Percentiles rank a stretch among this genome's conserved stretches.
phyloP scores from a whole-genome alignment of 2,329 filamentous ascomycete genomes.

The Cryphonectria nitschkei region DNA sequence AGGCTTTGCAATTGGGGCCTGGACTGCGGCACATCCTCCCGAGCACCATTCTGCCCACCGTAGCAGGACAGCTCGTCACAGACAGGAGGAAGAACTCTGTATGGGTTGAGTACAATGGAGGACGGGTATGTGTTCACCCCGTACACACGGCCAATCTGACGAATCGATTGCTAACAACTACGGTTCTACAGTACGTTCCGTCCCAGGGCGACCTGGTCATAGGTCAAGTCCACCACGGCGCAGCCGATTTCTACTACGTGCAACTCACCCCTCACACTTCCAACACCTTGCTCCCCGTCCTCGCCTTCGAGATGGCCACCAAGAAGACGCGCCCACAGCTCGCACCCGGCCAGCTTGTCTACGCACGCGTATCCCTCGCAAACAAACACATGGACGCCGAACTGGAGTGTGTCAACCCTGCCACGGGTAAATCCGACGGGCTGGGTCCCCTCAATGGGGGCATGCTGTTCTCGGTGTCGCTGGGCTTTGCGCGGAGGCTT shows the following conservation, averaged over 20 bases:
- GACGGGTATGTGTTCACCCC: constrained; percentile 58
- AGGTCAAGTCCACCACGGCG: constrained; percentile 77
- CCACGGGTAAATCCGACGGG: constrained; percentile 87
- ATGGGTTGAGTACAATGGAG: constrained; percentile 73
- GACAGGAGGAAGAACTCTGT: constrained; percentile 76
- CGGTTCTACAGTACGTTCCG: constrained; percentile 69
- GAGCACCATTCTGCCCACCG: constrained; percentile 69
- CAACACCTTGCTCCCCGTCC: constrained; percentile 74
- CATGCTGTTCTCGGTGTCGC: constrained; percentile 82
- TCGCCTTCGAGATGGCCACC: constrained; percentile 90
- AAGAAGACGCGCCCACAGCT: constrained; percentile 90
- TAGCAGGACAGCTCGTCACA: constrained; percentile 68
- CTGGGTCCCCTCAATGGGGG: constrained; percentile 82
- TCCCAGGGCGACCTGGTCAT: constrained; percentile 84
- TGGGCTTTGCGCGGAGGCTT: constrained; percentile 79
- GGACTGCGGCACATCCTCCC: constrained; percentile 82
- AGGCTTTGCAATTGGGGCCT: constrained; percentile 78
- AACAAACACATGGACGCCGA: constrained; percentile 82
- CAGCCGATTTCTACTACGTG: constrained; percentile 79
- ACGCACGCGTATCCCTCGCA: constrained; percentile 79
- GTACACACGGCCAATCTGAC: constrained; percentile 51
- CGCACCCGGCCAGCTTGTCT: constrained; percentile 75
- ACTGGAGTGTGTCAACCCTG: constrained; percentile 83
- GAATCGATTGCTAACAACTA: constrained; percentile 34
- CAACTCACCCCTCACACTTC: constrained; percentile 69